Percentiles rank a stretch among this genome's conserved stretches.
Conservation (phyloP, 148 eudicot genomes). For the Diospyros kaki region DNA sequence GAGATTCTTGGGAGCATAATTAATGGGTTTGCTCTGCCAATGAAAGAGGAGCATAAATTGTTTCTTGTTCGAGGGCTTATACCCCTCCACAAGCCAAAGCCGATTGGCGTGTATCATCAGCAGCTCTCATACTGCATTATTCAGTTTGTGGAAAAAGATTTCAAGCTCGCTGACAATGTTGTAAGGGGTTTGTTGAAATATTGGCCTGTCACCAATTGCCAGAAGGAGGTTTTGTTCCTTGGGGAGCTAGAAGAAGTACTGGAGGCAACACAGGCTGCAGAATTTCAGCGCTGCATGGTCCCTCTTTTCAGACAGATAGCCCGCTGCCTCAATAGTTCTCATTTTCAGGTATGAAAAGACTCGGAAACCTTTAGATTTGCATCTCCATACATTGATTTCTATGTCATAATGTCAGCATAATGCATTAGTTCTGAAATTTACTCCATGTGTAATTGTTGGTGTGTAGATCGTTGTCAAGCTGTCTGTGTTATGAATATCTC, state of each 20-base stretch:
- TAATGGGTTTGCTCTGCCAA: slow-evolving; percentile 82
- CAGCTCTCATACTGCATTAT: slow-evolving; percentile 71
- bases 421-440: too few species aligned
- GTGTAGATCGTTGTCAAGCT: too few species aligned
- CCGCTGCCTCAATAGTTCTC: slow-evolving; percentile 56
- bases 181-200: slow-evolving; percentile 73
- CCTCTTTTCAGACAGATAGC: slow-evolving; percentile 68
- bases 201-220: slow-evolving; percentile 79
- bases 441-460: too few species aligned
- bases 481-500: too few species aligned
- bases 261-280: slow-evolving; percentile 64
- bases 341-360: slow-evolving; percentile 49
- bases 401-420: too few species aligned
- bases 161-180: slow-evolving; percentile 60
- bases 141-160: slow-evolving; percentile 82
- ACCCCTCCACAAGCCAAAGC: slow-evolving; percentile 80
- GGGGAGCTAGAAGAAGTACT: slow-evolving; percentile 76
- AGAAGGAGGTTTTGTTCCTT: slow-evolving; percentile 70
- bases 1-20: slow-evolving; percentile 80
- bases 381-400: too few species aligned
- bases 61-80: slow-evolving; percentile 68
- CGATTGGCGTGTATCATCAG: slow-evolving; percentile 59
- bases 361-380: too few species aligned
- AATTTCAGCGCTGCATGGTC: slow-evolving; percentile 67
- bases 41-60: slow-evolving; percentile 87